phyloP scores from a whole-genome alignment of 169 alveolate genomes.

The Perkinsus olseni region DNA sequence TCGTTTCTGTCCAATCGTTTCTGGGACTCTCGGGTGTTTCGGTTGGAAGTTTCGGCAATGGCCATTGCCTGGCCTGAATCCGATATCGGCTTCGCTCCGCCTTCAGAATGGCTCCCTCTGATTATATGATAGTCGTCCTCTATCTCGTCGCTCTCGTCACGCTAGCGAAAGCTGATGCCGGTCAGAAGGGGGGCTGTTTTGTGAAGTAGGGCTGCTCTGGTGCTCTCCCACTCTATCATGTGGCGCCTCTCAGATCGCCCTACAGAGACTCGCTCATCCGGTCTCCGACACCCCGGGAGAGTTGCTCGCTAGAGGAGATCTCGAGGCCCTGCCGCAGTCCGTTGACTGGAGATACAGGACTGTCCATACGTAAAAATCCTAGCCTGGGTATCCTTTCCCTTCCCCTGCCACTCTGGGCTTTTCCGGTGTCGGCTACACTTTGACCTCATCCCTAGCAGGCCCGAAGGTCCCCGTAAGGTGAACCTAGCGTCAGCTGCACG shows the following conservation, averaged over 20 bases:
- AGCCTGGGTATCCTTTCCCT: too few relatives aligned
- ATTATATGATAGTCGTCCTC: too few relatives aligned
- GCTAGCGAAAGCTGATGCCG: too few relatives aligned
- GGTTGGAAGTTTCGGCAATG: too few relatives aligned
- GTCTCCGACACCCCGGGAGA: background rate
- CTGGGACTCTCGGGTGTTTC: background rate
- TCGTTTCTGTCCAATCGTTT: background rate
- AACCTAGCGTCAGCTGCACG: conserved; percentile 40
- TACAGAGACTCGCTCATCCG: background rate
- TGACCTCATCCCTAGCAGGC: background rate
- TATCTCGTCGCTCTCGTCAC: too few relatives aligned
- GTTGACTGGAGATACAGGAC: background rate
- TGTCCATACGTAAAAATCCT: background rate
- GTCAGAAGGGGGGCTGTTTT: background rate
- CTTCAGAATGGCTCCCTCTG: too few relatives aligned
- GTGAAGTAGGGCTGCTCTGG: too few relatives aligned
- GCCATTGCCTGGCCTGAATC: too few relatives aligned
- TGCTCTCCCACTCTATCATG: too few relatives aligned
- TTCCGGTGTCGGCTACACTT: too few relatives aligned
- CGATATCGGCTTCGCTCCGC: too few relatives aligned
- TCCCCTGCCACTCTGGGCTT: too few relatives aligned
- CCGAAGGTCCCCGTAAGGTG: background rate
- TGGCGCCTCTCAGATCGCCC: background rate
- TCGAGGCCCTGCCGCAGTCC: background rate
- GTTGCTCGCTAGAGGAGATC: background rate